Evolutionary conservation across 2,329 filamentous ascomycete genomes (phyloP).

Genomic region (Aureobasidium lini): DNA sequence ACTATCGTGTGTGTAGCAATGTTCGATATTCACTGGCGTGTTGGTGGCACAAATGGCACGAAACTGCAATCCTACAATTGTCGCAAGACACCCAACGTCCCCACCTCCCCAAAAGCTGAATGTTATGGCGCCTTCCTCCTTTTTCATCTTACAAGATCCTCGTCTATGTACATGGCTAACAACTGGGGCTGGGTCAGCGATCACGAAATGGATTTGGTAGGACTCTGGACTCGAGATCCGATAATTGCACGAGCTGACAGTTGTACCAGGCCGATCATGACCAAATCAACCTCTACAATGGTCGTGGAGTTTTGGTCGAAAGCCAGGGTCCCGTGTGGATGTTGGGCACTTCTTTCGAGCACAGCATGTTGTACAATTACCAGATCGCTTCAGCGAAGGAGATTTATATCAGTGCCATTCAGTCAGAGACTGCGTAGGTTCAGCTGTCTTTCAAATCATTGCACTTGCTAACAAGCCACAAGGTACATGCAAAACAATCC

Average conservation of each 20-base stretch:
- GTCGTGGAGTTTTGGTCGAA: conserved; percentile 73
- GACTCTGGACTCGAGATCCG: background rate
- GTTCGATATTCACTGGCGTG: conserved; percentile 49
- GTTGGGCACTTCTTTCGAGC: conserved; percentile 63
- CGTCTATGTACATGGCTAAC: conserved; percentile 74
- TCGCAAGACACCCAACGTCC: conserved; percentile 60
- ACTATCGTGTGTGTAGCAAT: conserved; percentile 36
- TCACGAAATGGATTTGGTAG: conserved; percentile 69
- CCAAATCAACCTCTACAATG: conserved; percentile 79
- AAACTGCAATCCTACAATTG: conserved; percentile 70
- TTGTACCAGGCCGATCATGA: conserved; percentile 46
- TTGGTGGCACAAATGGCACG: conserved; percentile 46
- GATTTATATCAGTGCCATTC: conserved; percentile 75
- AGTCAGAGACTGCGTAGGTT: conserved; percentile 77
- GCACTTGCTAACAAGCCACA: background rate
- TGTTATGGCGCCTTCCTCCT: conserved; percentile 65
- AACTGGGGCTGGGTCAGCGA: conserved; percentile 89
- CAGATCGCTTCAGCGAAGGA: conserved; percentile 70
- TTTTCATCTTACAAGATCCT: conserved; percentile 43
- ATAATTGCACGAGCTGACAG: background rate
- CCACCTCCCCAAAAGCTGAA: conserved; percentile 43
- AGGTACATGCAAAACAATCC: conserved; percentile 74
- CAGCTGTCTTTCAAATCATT: background rate
- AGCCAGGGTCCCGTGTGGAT: conserved; percentile 35
- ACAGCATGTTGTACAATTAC: conserved; percentile 66